phyloP scores from a whole-genome alignment of 768 basidiomycete species.

The Chalciporus sphaerocephalus region DNA sequence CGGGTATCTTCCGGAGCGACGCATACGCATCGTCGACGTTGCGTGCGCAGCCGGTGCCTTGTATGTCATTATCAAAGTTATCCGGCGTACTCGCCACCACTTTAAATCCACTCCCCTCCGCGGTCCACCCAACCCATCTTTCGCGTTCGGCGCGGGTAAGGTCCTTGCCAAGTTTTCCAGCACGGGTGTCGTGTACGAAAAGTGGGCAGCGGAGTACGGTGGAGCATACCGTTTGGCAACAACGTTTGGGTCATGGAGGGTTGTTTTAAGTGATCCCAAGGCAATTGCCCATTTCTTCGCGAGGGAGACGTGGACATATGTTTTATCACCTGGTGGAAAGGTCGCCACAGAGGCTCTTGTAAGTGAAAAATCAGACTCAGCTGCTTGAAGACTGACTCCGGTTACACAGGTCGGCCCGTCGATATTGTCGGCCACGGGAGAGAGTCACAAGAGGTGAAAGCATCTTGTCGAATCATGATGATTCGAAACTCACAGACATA shows the following conservation, averaged over 20 bases:
- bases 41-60: constrained; percentile 1
- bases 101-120: constrained; percentile 20
- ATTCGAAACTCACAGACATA: constrained; percentile 1
- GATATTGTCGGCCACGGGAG: constrained; percentile 40
- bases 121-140: constrained; percentile 17
- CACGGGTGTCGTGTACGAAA: constrained; percentile 36
- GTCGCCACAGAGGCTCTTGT: constrained; percentile 24
- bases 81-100: not conserved
- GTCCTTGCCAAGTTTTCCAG: constrained; percentile 13
- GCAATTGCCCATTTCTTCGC: constrained; percentile 49
- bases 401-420: constrained; percentile 31
- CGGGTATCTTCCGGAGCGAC: not conserved
- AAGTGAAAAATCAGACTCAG: not conserved
- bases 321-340: constrained; percentile 19
- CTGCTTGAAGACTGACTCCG: not conserved
- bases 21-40: not conserved
- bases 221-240: constrained; percentile 40
- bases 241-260: constrained; percentile 30
- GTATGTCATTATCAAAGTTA: constrained; percentile 9
- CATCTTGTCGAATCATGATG: constrained; percentile 19
- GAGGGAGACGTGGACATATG: constrained; percentile 42
- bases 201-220: constrained; percentile 48
- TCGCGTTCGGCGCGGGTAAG: constrained; percentile 17
- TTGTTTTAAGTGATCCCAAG: constrained; percentile 45
- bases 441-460: constrained; percentile 39